Evolutionary conservation across 2,329 filamentous ascomycete genomes (phyloP), one percentile per base, ranked within the genome.

Genomic region (Fusarium udum): DNA sequence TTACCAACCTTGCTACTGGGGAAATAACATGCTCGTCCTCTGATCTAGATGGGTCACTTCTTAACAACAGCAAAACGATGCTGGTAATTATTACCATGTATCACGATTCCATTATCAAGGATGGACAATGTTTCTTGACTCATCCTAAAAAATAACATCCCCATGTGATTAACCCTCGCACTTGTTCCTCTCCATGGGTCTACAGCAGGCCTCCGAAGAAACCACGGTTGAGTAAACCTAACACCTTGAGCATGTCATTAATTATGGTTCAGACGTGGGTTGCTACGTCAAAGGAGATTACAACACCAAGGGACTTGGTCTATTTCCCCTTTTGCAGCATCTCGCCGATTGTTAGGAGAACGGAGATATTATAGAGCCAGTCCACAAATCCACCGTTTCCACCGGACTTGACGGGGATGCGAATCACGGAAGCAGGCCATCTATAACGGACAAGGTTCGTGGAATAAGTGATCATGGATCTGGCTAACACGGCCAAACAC

Each of bases 311-410:
- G 56, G 26, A 43, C 31, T 52, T 22, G 56, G 39, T 49, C 60
- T 34, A 32, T 55, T 67, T 73, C 61, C 67, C 57, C 37, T 62
- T 75, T 72, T 46, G 62, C 59, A 70, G 51, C 53, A 63, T 67
- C 48, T n/a, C 52, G 57, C 66, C 64, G 59, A 59, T 40, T 26
- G 48, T 39, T 69, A 64, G 43, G 49, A 36, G 42, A 71, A 59
- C 40, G 62, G 70, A 66, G 39, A 52, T 67, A 37, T 51, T 46
- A 43, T 34, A 65, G 60, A 55, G 60, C 46, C 61, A 61, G 34
- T 58, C 62, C 64, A 66, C 67, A 60, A 66, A 22, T 26, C 67
- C 76, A 78, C 76, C 75, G 76, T 71, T 69, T 60, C 69, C 75
- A 75, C 76, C 76, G 63, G 60, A 56, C 60, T 56, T 57, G 58